Percentiles rank a stretch among this genome's conserved stretches.
phyloP scores from a whole-genome alignment of 2,329 filamentous ascomycete species.

The Fusarium sulawesiense region DNA sequence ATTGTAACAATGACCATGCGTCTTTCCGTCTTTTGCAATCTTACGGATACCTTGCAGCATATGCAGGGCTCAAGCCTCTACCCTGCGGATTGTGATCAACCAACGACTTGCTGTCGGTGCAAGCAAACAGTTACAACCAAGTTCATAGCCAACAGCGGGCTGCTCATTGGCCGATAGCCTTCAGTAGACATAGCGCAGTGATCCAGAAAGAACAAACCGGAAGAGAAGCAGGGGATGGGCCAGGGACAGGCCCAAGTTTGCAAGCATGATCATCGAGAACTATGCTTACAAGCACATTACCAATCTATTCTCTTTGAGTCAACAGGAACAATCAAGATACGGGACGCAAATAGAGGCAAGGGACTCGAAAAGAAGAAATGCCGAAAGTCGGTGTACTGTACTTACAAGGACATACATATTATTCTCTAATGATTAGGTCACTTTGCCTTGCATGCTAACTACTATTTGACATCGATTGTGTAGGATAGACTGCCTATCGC shows the following conservation, averaged over 20 bases:
- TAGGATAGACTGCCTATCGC: not conserved
- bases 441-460: not conserved
- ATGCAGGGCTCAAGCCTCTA: not conserved
- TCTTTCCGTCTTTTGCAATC: not conserved
- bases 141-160: not conserved
- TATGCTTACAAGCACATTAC: not conserved
- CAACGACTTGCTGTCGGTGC: slow-evolving; percentile 4
- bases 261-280: not conserved
- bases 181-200: not conserved
- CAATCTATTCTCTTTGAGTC: not conserved
- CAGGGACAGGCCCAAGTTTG: not conserved
- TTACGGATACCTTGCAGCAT: not conserved
- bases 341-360: not conserved
- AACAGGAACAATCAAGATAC: not conserved
- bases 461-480: not conserved
- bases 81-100: slow-evolving; percentile 21
- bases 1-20: not conserved
- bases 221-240: not conserved
- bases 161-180: slow-evolving; percentile 1
- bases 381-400: slow-evolving; percentile 14
- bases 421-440: not conserved
- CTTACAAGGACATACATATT: not conserved
- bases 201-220: not conserved
- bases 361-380: slow-evolving; percentile 13
- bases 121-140: not conserved